Percentiles rank a stretch among this genome's conserved stretches.
These are phyloP conservation scores for Cytospora piceicola DNA, from an alignment of 2,329 filamentous ascomycete genomes.

Conservation along the genomic window DNA sequence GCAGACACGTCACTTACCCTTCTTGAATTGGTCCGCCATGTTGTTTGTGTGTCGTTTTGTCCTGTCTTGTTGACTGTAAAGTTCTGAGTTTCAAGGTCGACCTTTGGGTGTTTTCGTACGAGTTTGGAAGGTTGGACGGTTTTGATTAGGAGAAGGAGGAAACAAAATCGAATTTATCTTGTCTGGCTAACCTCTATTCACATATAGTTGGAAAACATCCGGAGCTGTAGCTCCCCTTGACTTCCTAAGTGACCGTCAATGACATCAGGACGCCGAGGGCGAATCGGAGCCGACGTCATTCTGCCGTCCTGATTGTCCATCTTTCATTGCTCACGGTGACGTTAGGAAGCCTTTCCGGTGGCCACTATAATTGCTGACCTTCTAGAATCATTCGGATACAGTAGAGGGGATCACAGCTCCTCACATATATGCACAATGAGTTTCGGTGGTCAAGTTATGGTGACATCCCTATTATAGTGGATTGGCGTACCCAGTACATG, in stretches of 20 bases:
- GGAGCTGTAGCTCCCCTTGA: constrained; percentile 18
- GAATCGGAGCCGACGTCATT: constrained; percentile 27
- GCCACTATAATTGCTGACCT: not conserved
- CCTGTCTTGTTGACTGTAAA: constrained; percentile 7
- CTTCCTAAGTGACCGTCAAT: constrained; percentile 11
- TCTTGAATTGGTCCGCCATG: constrained; percentile 43
- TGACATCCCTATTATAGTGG: not conserved
- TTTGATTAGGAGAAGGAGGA: not conserved
- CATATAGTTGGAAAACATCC: not conserved
- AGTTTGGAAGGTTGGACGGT: not conserved
- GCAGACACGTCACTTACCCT: constrained; percentile 35
- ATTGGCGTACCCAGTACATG: not conserved
- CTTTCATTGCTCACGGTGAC: constrained; percentile 18
- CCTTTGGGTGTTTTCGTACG: not conserved
- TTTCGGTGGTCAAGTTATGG: not conserved
- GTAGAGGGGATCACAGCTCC: not conserved
- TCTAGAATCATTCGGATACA: not conserved
- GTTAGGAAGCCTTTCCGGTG: not conserved
- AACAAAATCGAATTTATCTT: not conserved
- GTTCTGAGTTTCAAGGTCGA: not conserved
- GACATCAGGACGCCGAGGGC: constrained; percentile 24
- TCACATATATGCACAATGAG: not conserved
- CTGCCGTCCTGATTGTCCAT: constrained; percentile 15
- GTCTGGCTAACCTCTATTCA: not conserved
- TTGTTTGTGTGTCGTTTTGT: not conserved